Evolutionary conservation across 106 monocot genomes (phyloP).

Genomic region (Allium cepa): DNA sequence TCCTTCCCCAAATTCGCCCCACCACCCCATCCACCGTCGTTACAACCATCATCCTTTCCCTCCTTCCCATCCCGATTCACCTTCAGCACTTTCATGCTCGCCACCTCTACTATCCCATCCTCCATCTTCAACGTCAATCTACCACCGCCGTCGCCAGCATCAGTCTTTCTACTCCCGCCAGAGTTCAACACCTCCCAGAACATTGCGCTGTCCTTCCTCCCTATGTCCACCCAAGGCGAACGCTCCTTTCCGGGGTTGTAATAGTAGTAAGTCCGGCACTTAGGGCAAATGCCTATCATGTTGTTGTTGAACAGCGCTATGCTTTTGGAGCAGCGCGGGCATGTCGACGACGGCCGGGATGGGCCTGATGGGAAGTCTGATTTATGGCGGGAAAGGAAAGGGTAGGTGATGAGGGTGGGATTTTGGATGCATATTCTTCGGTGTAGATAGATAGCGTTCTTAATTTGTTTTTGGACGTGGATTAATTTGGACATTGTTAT

Average conservation of each 20-base stretch:
- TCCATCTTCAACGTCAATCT: constrained; percentile 5
- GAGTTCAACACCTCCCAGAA: constrained; percentile 44
- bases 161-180: constrained; percentile 22
- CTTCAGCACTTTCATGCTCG: constrained; percentile 13
- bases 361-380: constrained; percentile 6
- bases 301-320: constrained; percentile 37
- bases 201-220: constrained; percentile 8
- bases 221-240: constrained; percentile 76
- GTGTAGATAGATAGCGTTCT: constrained; percentile 1
- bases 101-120: constrained; percentile 5
- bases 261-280: constrained; percentile 50
- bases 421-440: constrained; percentile 1
- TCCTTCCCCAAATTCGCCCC: constrained; percentile 28
- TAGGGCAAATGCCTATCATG: constrained; percentile 33
- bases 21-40: constrained; percentile 13
- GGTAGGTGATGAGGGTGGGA: background rate
- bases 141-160: background rate
- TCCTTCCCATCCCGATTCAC: background rate
- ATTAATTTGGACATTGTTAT: constrained; percentile 1
- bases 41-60: background rate
- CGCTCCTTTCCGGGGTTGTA: constrained; percentile 45
- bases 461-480: background rate
- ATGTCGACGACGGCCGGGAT: constrained; percentile 39
- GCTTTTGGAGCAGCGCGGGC: constrained; percentile 55
- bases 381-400: background rate